Percentiles rank a stretch among this genome's conserved stretches.
Evolutionary conservation across 805 yeast genomes (phyloP).

Genomic region (Ogataea minuta): DNA sequence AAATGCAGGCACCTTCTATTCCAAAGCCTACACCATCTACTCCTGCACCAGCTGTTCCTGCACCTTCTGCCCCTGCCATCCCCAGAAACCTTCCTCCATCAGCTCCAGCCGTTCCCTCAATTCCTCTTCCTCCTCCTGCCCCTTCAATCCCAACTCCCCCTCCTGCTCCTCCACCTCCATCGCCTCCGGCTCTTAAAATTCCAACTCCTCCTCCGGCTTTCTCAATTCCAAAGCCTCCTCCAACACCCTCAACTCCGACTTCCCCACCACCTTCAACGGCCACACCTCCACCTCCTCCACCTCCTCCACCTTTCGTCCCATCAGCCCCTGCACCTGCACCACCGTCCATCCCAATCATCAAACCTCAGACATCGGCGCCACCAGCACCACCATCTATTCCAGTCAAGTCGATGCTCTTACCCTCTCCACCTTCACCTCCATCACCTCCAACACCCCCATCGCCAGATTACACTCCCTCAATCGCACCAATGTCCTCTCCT

Average conservation of each 20-base stretch:
- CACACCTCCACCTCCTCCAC: slow-evolving; percentile 3
- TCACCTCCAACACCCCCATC: slow-evolving; percentile 19
- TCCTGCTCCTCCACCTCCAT: slow-evolving; percentile 11
- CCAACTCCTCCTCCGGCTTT: slow-evolving; percentile 23
- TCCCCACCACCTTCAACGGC: slow-evolving; percentile 19
- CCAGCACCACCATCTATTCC: slow-evolving; percentile 7
- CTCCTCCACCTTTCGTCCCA: neutral
- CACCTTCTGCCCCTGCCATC: slow-evolving; percentile 23
- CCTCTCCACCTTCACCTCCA: slow-evolving; percentile 33
- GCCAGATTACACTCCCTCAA: slow-evolving; percentile 4
- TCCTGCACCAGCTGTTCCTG: slow-evolving; percentile 18
- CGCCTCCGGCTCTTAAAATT: slow-evolving; percentile 20
- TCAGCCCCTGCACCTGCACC: slow-evolving; percentile 21
- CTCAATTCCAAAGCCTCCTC: slow-evolving; percentile 22
- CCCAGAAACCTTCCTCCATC: slow-evolving; percentile 7
- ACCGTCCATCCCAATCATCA: slow-evolving; percentile 15
- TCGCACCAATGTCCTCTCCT: slow-evolving; percentile 12
- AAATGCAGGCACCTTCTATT: slow-evolving; percentile 1
- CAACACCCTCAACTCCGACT: slow-evolving; percentile 24
- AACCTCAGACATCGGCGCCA: slow-evolving; percentile 4
- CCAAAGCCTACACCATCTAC: slow-evolving; percentile 14
- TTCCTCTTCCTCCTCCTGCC: slow-evolving; percentile 3
- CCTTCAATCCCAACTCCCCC: slow-evolving; percentile 1
- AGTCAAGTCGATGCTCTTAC: slow-evolving; percentile 28
- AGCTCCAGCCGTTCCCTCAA: too few species aligned